phyloP scores from a whole-genome alignment of 108 stramenopile genomes.

The Craspedostauros australis region DNA sequence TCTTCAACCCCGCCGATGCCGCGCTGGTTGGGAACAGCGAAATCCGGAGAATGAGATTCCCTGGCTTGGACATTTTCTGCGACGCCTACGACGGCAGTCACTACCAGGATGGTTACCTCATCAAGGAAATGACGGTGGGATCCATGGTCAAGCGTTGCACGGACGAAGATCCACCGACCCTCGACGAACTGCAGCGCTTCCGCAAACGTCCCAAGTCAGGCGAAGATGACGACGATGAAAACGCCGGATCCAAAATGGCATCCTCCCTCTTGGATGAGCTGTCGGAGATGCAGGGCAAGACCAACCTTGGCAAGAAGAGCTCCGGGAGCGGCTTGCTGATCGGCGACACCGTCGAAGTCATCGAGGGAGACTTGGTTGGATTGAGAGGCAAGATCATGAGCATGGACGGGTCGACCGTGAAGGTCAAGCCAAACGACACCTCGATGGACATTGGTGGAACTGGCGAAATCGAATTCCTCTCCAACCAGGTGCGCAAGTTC shows the following conservation, averaged over 20 bases:
- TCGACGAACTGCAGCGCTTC: slow-evolving; percentile 92
- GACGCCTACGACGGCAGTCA: slow-evolving; percentile 88
- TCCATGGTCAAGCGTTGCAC: slow-evolving; percentile 80
- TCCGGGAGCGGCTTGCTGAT: slow-evolving; percentile 70
- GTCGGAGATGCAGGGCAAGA: slow-evolving; percentile 78
- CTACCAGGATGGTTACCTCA: slow-evolving; percentile 89
- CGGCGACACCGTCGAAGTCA: slow-evolving; percentile 92
- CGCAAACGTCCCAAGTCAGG: slow-evolving; percentile 57
- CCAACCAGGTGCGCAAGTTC: slow-evolving; percentile 86
- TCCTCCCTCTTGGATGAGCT: slow-evolving; percentile 76
- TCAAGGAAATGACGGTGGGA: slow-evolving; percentile 92
- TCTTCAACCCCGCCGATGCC: slow-evolving; percentile 86
- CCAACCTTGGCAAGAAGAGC: slow-evolving; percentile 46
- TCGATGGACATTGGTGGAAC: slow-evolving; percentile 65
- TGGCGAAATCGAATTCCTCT: slow-evolving; percentile 85
- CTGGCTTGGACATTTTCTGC: slow-evolving; percentile 69
- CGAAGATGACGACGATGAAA: slow-evolving; percentile 68
- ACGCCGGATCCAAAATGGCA: slow-evolving; percentile 80
- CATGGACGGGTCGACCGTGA: slow-evolving; percentile 86
- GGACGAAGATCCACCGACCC: slow-evolving; percentile 85
- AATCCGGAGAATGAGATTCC: slow-evolving; percentile 61
- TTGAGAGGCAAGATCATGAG: slow-evolving; percentile 88
- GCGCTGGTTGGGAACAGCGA: slow-evolving; percentile 52
- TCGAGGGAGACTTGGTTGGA: slow-evolving; percentile 91
- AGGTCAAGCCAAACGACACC: slow-evolving; percentile 76